Evolutionary conservation across 2,329 filamentous ascomycete genomes (phyloP).

Genomic region (Mollisiaceae sp.): DNA sequence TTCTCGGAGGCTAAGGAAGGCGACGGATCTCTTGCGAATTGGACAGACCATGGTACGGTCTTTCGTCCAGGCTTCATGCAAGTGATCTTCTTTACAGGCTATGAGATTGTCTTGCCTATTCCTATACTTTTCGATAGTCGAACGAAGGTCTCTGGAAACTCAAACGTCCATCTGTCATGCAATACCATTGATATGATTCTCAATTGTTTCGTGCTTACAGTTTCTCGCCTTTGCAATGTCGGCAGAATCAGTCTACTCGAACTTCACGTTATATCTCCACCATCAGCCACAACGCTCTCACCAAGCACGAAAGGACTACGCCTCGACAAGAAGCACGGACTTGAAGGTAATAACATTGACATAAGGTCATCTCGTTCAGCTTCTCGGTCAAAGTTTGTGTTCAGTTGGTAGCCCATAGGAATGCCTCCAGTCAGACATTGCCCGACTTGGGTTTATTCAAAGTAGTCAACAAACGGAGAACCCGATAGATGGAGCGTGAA

Average conservation of each 20-base stretch:
- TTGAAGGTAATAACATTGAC: not conserved
- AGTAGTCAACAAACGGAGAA: not conserved
- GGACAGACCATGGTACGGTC: not conserved
- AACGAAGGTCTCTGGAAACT: conserved; percentile 7
- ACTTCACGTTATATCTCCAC: conserved; percentile 11
- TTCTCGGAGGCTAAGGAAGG: not conserved
- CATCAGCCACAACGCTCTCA: conserved; percentile 3
- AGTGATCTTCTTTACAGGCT: not conserved
- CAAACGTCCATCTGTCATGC: conserved; percentile 14
- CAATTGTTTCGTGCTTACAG: not conserved
- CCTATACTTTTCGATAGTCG: not conserved
- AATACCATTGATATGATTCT: conserved; percentile 1
- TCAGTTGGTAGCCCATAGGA: not conserved
- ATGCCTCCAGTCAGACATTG: conserved; percentile 1
- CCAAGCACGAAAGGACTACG: not conserved
- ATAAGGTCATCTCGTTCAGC: not conserved
- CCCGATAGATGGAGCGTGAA: not conserved
- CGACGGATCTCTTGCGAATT: not conserved
- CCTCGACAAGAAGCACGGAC: not conserved
- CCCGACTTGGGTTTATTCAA: no score
- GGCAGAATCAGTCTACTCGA: conserved; percentile 12
- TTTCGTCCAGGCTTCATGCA: not conserved
- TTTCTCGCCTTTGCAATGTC: not conserved
- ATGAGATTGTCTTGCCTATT: not conserved
- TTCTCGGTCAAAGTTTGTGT: not conserved